Evolutionary conservation across 345 rosid species (phyloP).

Genomic region (Geranium brycei): DNA sequence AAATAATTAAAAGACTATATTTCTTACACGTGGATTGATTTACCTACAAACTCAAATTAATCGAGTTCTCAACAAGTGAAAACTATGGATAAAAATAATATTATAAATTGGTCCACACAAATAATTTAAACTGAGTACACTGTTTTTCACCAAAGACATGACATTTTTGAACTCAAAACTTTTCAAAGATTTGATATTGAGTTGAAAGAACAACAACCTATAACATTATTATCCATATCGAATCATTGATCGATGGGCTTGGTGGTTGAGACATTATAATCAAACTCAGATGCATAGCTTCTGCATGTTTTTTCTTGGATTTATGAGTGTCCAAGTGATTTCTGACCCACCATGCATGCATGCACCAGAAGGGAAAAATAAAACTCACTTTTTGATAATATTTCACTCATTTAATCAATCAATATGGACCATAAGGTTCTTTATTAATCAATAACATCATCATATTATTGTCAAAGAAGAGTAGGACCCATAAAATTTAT

Average conservation of each 20-base stretch:
- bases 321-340: background rate
- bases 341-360: background rate
- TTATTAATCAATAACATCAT: too few species aligned
- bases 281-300: background rate
- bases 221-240: background rate
- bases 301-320: background rate
- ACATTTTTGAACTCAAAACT: too few species aligned
- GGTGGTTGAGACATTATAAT: background rate
- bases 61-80: too few species aligned
- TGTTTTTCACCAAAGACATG: background rate
- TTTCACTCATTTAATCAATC: background rate
- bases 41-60: too few species aligned
- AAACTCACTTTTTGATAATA: too few species aligned
- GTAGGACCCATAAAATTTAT: background rate
- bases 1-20: too few species aligned
- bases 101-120: background rate
- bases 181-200: background rate
- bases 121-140: background rate
- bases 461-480: background rate
- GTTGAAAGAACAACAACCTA: background rate
- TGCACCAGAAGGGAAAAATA: background rate
- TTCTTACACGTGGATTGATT: too few species aligned
- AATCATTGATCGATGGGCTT: background rate
- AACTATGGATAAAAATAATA: too few species aligned
- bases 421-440: background rate